phyloP scores from a whole-genome alignment of 768 basidiomycete genomes.

The Coprinopsis marcescibilis region DNA sequence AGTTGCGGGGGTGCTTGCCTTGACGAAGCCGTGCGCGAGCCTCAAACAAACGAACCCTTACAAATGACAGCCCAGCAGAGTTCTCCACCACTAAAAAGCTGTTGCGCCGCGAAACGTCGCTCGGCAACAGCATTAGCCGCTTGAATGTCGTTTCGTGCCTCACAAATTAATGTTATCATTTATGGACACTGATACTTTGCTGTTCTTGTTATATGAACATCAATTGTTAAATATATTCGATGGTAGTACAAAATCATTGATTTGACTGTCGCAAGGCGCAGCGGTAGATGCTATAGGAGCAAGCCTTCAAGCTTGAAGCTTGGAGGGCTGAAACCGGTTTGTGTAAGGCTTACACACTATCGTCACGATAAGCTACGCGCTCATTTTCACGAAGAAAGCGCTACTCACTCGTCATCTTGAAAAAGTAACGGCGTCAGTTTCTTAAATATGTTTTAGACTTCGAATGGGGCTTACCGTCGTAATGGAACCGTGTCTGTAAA shows the following conservation, averaged over 20 bases:
- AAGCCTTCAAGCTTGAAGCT: too few relatives aligned
- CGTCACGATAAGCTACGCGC: too few relatives aligned
- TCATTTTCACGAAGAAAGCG: too few relatives aligned
- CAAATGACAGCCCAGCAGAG: neutral
- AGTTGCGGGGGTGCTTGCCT: slow-evolving; percentile 51
- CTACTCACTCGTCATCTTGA: slow-evolving; percentile 60
- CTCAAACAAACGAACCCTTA: neutral
- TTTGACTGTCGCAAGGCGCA: too few relatives aligned
- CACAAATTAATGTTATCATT: too few relatives aligned
- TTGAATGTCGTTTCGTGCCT: neutral
- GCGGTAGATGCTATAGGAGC: too few relatives aligned
- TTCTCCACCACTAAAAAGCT: slow-evolving; percentile 19
- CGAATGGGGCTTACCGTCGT: slow-evolving; percentile 55
- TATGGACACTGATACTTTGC: too few relatives aligned
- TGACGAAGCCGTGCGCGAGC: slow-evolving; percentile 15
- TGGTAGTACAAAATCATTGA: too few relatives aligned
- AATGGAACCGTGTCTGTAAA: slow-evolving; percentile 69
- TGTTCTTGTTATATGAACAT: too few relatives aligned
- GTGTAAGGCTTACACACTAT: too few relatives aligned
- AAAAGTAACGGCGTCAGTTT: slow-evolving; percentile 10
- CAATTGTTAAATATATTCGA: too few relatives aligned
- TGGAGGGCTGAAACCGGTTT: too few relatives aligned
- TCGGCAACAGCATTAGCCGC: neutral
- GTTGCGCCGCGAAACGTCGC: slow-evolving; percentile 21
- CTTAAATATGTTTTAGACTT: slow-evolving; percentile 7